Evolutionary conservation across 192 early-diverging fungal genomes (phyloP).

Genomic region (Coemansia sp.): DNA sequence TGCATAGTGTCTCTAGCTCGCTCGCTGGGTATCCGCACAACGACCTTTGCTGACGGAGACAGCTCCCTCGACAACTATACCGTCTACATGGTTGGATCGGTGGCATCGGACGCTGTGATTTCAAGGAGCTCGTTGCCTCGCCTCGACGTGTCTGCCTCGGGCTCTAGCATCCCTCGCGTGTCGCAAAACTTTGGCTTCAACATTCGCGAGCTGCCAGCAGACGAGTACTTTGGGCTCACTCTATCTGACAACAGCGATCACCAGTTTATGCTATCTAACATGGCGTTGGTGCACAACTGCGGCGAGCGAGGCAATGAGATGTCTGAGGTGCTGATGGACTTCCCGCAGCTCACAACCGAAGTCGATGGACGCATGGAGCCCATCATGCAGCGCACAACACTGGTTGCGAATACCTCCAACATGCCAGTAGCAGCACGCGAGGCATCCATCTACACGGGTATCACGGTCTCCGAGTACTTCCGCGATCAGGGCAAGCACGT

Average conservation of each 20-base stretch:
- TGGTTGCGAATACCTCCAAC: slow-evolving; percentile 99
- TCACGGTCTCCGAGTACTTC: slow-evolving; percentile 99
- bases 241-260: slow-evolving; percentile 35
- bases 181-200: slow-evolving; percentile 16
- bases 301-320: slow-evolving; percentile 99
- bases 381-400: slow-evolving; percentile 99
- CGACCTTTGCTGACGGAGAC: neutral
- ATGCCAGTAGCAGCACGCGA: slow-evolving; percentile 99
- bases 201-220: slow-evolving; percentile 9
- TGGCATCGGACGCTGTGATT: slow-evolving; percentile 6
- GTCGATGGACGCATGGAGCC: slow-evolving; percentile 95
- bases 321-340: slow-evolving; percentile 99
- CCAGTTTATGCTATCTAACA: slow-evolving; percentile 56
- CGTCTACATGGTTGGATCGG: slow-evolving; percentile 1
- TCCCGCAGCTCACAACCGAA: slow-evolving; percentile 91
- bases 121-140: slow-evolving; percentile 12
- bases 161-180: neutral
- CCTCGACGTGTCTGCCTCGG: neutral
- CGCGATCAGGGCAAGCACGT: slow-evolving; percentile 99
- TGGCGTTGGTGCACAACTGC: slow-evolving; percentile 57
- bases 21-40: slow-evolving; percentile 15
- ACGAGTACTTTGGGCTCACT: slow-evolving; percentile 38
- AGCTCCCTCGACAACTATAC: neutral
- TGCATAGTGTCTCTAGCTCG: slow-evolving; percentile 7
- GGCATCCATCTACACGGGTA: slow-evolving; percentile 99